Evolutionary conservation across 1,284 basidiomycete genomes (phyloP).

Genomic region (Pterulicium gracile): DNA sequence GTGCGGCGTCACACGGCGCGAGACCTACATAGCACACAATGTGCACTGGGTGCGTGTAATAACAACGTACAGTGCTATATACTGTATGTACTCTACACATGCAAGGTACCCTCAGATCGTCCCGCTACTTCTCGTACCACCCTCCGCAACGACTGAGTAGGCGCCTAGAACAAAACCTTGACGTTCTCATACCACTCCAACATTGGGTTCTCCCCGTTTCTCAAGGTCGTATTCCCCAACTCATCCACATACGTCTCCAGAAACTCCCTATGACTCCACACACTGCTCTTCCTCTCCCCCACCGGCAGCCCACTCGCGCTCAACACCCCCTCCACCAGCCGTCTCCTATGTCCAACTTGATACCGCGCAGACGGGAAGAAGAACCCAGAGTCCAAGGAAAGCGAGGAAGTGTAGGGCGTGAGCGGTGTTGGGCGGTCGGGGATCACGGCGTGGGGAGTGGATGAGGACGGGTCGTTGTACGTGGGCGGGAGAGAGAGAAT

Average conservation of each 20-base stretch:
- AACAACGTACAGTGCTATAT: too few species aligned
- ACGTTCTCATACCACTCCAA: conserved; percentile 85
- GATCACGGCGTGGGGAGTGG: conserved; percentile 16
- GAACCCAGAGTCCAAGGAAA: conserved; percentile 49
- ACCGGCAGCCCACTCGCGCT: conserved; percentile 70
- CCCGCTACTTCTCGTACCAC: too few species aligned
- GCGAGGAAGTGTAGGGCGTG: conserved; percentile 34
- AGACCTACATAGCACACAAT: too few species aligned
- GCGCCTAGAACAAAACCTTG: conserved; percentile 64
- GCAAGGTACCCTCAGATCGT: too few species aligned
- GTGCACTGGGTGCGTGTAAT: too few species aligned
- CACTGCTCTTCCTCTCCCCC: conserved; percentile 68
- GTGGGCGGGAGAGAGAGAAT: conserved; percentile 52
- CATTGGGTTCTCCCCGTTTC: conserved; percentile 80
- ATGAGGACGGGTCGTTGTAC: conserved; percentile 26
- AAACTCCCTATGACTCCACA: conserved; percentile 81
- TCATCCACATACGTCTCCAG: conserved; percentile 74
- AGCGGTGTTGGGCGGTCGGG: conserved; percentile 37
- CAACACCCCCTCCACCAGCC: too few species aligned
- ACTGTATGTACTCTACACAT: too few species aligned
- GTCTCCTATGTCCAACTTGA: too few species aligned
- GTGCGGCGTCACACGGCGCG: too few species aligned
- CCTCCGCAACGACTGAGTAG: too few species aligned
- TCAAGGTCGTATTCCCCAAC: conserved; percentile 36
- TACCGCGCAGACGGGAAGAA: too few species aligned